Evolutionary conservation across 208 protist species (phyloP).

Genomic region (Trypanosomatidae sp.): DNA sequence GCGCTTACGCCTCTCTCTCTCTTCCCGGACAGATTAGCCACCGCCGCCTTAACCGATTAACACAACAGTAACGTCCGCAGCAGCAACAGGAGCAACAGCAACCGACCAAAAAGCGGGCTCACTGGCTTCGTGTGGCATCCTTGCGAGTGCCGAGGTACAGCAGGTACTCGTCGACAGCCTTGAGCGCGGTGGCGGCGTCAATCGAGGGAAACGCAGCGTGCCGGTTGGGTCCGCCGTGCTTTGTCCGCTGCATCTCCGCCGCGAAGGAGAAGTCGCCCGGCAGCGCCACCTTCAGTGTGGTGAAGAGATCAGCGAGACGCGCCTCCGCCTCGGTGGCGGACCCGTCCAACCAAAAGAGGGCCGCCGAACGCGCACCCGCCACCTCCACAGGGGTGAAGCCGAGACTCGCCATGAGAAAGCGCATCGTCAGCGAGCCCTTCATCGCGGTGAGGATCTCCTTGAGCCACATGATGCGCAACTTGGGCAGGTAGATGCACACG

Average conservation of each 20-base stretch:
- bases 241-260: conserved; percentile 30
- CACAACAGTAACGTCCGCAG: no score
- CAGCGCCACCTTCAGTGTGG: conserved; percentile 61
- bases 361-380: no score
- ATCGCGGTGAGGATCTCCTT: conserved; percentile 55
- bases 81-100: no score
- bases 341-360: conserved; percentile 82
- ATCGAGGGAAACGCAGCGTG: conserved; percentile 21
- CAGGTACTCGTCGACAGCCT: conserved; percentile 61
- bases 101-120: no score
- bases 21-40: no score
- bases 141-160: conserved; percentile 63
- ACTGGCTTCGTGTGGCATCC: conserved; percentile 37
- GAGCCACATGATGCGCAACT: conserved; percentile 72
- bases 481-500: conserved; percentile 75
- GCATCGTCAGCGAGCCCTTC: conserved; percentile 50
- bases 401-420: conserved; percentile 58
- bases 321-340: conserved; percentile 33
- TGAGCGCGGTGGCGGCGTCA: conserved; percentile 43
- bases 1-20: no score
- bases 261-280: conserved; percentile 60
- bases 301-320: conserved; percentile 52
- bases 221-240: conserved; percentile 3
- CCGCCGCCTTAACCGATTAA: no score
- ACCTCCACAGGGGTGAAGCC: conserved; percentile 50